A percentile compares a stretch with the other conserved stretches of the same genome.
These are phyloP conservation scores for Mucor circinelloides DNA, from an alignment of 371 early-diverging fungal genomes.

Conservation along the genomic window DNA sequence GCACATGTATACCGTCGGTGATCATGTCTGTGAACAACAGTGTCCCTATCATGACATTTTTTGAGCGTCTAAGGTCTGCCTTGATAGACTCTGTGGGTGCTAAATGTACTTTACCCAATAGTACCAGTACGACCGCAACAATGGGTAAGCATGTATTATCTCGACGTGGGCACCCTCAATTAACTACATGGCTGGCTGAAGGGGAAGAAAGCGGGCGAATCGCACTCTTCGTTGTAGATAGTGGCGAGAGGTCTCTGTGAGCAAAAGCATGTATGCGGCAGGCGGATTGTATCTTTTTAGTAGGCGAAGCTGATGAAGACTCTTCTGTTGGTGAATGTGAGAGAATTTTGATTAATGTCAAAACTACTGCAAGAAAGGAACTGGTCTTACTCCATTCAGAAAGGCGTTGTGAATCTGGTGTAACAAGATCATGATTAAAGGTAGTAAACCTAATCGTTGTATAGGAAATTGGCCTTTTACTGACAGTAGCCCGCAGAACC, in stretches of 20 bases:
- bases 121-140: slow-evolving; percentile 72
- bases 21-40: slow-evolving; percentile 83
- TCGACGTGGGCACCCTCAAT: slow-evolving; percentile 88
- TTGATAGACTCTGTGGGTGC: slow-evolving; percentile 72
- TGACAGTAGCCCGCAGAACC: slow-evolving; percentile 47
- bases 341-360: slow-evolving; percentile 85
- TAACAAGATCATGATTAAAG: slow-evolving; percentile 87
- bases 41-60: slow-evolving; percentile 90
- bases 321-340: slow-evolving; percentile 91
- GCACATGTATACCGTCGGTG: slow-evolving; percentile 93
- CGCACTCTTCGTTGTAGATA: slow-evolving; percentile 94
- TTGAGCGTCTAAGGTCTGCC: slow-evolving; percentile 75
- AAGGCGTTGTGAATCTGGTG: slow-evolving; percentile 75
- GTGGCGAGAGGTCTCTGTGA: slow-evolving; percentile 89
- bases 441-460: not conserved
- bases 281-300: slow-evolving; percentile 91
- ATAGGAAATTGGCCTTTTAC: not conserved
- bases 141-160: slow-evolving; percentile 94
- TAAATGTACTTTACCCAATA: slow-evolving; percentile 75
- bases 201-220: slow-evolving; percentile 88
- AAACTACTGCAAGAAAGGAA: slow-evolving; percentile 96
- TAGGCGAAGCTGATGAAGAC: slow-evolving; percentile 89
- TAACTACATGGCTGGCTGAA: slow-evolving; percentile 89
- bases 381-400: slow-evolving; percentile 89
- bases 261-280: slow-evolving; percentile 94